Percentiles rank a stretch among this genome's conserved stretches.
Evolutionary conservation across 2,329 filamentous ascomycete genomes (phyloP).

Genomic region (Colletotrichum noveboracense): DNA sequence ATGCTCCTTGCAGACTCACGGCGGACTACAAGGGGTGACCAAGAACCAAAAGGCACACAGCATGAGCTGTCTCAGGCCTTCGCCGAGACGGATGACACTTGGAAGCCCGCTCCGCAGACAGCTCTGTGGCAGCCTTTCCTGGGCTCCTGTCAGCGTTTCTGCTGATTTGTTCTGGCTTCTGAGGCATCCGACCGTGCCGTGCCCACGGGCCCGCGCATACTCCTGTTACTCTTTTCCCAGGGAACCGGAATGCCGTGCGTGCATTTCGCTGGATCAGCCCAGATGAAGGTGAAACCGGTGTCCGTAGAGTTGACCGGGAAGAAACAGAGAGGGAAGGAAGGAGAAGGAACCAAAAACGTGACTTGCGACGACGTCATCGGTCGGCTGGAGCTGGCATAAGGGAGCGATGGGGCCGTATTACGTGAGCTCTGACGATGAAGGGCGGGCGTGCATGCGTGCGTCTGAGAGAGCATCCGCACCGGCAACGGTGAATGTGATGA

Average conservation of each 20-base stretch:
- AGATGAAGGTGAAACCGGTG: constrained; percentile 15
- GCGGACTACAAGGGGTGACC: not conserved
- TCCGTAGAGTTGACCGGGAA: not conserved
- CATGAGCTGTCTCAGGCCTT: constrained; percentile 1
- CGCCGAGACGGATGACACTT: not conserved
- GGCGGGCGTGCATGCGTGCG: not conserved
- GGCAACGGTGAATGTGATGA: not conserved
- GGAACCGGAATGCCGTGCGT: constrained; percentile 12
- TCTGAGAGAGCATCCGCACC: not conserved
- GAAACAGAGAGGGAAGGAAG: not conserved
- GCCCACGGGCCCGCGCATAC: constrained; percentile 2
- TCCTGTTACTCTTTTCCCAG: not conserved
- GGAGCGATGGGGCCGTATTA: not conserved
- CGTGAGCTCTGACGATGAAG: not conserved
- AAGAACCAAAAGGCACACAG: not conserved
- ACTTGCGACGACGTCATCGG: not conserved
- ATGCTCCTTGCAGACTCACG: not conserved
- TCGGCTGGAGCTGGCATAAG: not conserved
- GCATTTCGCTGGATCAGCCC: not conserved
- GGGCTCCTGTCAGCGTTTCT: constrained; percentile 17
- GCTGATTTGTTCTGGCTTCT: not conserved
- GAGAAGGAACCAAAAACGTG: not conserved
- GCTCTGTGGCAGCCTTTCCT: not conserved
- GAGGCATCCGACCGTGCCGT: constrained; percentile 1
- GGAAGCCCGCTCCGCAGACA: not conserved